Evolutionary conservation across 106 monocot species (phyloP).

Genomic region (Cymbidium sinense): DNA sequence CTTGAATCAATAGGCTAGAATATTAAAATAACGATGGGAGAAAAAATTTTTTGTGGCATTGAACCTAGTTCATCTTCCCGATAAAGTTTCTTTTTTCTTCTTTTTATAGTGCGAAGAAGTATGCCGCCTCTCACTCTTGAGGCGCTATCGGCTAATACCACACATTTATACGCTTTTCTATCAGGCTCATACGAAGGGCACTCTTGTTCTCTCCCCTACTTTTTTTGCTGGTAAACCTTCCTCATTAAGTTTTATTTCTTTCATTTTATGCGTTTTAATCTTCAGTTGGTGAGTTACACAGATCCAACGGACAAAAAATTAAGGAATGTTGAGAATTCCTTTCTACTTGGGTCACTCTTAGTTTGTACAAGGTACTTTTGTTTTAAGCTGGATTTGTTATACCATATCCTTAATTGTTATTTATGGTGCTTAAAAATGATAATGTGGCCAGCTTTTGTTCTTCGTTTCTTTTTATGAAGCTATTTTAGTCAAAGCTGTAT

Average conservation of each 20-base stretch:
- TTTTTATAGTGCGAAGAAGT: conserved; percentile 89
- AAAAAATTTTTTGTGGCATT: background rate
- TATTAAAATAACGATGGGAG: background rate
- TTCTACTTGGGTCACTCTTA: conserved; percentile 75
- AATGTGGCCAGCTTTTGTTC: background rate
- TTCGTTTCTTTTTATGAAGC: background rate
- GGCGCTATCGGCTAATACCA: conserved; percentile 71
- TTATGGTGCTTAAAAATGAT: conserved; percentile 3
- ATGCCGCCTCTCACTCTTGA: conserved; percentile 72
- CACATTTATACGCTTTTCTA: conserved; percentile 95
- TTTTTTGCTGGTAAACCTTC: conserved; percentile 46
- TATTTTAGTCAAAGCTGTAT: background rate
- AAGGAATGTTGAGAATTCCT: conserved; percentile 74
- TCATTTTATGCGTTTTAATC: conserved; percentile 9
- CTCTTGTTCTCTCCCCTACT: conserved; percentile 50
- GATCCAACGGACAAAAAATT: conserved; percentile 64
- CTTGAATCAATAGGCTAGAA: background rate
- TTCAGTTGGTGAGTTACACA: conserved; percentile 25
- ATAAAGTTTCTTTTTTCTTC: background rate
- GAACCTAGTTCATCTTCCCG: background rate
- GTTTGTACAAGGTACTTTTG: conserved; percentile 69
- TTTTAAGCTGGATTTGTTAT: background rate
- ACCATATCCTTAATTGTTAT: background rate
- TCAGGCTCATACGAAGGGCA: conserved; percentile 70
- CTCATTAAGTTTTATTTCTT: background rate